phyloP scores from a whole-genome alignment of 1,139 yeast genomes.

The Lodderomyces elongisporus region DNA sequence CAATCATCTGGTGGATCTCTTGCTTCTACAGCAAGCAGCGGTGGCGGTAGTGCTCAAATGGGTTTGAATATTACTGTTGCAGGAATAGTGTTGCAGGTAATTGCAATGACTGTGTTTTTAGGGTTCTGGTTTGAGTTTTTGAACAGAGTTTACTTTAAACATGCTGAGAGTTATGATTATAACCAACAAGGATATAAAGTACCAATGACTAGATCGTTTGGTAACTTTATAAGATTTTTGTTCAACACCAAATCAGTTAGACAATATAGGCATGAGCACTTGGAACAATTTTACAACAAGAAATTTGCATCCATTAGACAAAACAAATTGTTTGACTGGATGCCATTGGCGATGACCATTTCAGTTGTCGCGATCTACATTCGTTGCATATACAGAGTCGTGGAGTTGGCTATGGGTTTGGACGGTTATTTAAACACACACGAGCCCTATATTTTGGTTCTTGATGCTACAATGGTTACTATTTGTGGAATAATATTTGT shows the following conservation, averaged over 20 bases:
- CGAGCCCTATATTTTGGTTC: constrained; percentile 68
- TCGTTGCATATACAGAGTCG: constrained; percentile 77
- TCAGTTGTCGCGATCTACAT: constrained; percentile 58
- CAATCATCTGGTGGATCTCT: constrained; percentile 89
- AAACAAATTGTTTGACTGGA: constrained; percentile 36
- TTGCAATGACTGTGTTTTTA: constrained; percentile 63
- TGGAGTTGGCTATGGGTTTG: constrained; percentile 79
- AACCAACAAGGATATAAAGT: constrained; percentile 6
- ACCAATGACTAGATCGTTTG: constrained; percentile 21
- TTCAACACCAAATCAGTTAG: constrained; percentile 22
- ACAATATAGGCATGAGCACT: constrained; percentile 18
- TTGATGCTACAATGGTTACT: constrained; percentile 72
- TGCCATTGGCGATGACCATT: constrained; percentile 47
- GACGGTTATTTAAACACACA: constrained; percentile 60
- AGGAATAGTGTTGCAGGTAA: constrained; percentile 76
- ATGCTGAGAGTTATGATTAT: constrained; percentile 13
- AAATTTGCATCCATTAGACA: constrained; percentile 38
- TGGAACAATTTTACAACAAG: constrained; percentile 36
- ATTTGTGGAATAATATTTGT: constrained; percentile 41
- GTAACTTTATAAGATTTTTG: constrained; percentile 27
- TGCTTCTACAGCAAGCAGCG: constrained; percentile 49
- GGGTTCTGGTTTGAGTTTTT: constrained; percentile 52
- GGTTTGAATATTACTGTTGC: constrained; percentile 81
- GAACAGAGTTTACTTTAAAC: constrained; percentile 38
- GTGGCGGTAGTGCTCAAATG: constrained; percentile 28